A percentile compares a stretch with the other conserved stretches of the same genome.
These are phyloP conservation scores for Backusella morwellensis DNA, from an alignment of 192 early-diverging fungal genomes.

Conservation along the genomic window DNA sequence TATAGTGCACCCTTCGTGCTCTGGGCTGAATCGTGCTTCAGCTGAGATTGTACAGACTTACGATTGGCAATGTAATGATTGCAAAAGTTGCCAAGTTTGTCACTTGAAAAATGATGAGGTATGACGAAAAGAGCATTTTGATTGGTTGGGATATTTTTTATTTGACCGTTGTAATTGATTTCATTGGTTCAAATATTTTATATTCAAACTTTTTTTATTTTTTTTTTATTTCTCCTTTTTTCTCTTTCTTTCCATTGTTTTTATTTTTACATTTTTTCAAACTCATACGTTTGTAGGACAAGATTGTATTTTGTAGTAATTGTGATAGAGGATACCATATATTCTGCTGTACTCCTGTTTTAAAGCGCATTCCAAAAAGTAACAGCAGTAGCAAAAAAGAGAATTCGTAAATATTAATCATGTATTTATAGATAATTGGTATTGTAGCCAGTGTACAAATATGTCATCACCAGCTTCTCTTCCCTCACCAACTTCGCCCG, in stretches of 20 bases:
- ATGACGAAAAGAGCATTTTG: neutral
- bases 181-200: neutral
- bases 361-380: slow-evolving; percentile 41
- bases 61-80: slow-evolving; percentile 51
- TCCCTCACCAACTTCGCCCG: neutral
- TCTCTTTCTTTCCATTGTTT: neutral
- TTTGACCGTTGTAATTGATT: neutral
- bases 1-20: slow-evolving; percentile 44
- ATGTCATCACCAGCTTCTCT: slow-evolving; percentile 19
- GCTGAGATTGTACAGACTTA: slow-evolving; percentile 34
- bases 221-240: neutral
- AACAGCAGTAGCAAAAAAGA: slow-evolving; percentile 22
- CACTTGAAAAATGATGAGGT: slow-evolving; percentile 42
- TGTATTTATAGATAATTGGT: slow-evolving; percentile 38
- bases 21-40: slow-evolving; percentile 31
- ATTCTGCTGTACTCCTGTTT: slow-evolving; percentile 41
- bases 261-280: neutral
- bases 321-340: slow-evolving; percentile 51
- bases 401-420: neutral
- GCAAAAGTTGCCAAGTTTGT: slow-evolving; percentile 51
- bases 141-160: neutral
- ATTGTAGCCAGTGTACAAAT: slow-evolving; percentile 35
- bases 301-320: slow-evolving; percentile 45
- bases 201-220: neutral
- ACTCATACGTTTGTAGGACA: slow-evolving; percentile 30